phyloP scores from a whole-genome alignment of 768 basidiomycete species.

The Epithele typhae region DNA sequence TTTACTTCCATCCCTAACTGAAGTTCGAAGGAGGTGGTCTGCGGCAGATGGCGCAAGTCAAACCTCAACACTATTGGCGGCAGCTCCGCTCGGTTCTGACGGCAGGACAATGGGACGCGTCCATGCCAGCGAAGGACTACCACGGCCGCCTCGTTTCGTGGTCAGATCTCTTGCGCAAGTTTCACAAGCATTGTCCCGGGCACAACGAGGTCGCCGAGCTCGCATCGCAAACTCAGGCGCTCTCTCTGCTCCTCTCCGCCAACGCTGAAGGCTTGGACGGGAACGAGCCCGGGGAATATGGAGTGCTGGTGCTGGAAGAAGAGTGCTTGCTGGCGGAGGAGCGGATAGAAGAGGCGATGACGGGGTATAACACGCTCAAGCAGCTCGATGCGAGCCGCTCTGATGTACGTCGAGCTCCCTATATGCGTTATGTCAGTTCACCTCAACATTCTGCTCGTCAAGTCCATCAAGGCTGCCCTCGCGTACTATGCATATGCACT shows the following conservation, averaged over 20 bases:
- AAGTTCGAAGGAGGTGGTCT: too few species aligned
- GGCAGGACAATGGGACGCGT: conserved; percentile 67
- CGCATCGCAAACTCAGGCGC: conserved; percentile 60
- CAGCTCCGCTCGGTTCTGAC: conserved; percentile 70
- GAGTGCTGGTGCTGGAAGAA: conserved; percentile 40
- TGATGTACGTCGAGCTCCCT: conserved; percentile 45
- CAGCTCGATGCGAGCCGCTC: conserved; percentile 44
- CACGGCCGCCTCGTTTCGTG: conserved; percentile 56
- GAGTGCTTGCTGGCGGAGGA: conserved; percentile 58
- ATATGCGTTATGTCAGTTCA: conserved; percentile 1
- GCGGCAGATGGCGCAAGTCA: conserved; percentile 43
- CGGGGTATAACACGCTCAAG: conserved; percentile 52
- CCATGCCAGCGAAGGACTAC: conserved; percentile 54
- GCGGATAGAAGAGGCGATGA: conserved; percentile 51
- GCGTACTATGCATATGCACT: conserved; percentile 83
- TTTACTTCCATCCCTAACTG: too few species aligned
- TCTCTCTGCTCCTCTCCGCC: conserved; percentile 46
- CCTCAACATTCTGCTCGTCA: conserved; percentile 3
- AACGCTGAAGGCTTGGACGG: conserved; percentile 48
- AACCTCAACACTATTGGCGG: conserved; percentile 75
- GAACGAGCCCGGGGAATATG: conserved; percentile 29
- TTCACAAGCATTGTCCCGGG: conserved; percentile 76
- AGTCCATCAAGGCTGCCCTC: conserved; percentile 66
- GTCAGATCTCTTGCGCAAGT: conserved; percentile 80
- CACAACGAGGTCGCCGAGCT: conserved; percentile 58